Conservation (phyloP, 2,329 filamentous ascomycete genomes). For the Xylaria arbuscula region DNA sequence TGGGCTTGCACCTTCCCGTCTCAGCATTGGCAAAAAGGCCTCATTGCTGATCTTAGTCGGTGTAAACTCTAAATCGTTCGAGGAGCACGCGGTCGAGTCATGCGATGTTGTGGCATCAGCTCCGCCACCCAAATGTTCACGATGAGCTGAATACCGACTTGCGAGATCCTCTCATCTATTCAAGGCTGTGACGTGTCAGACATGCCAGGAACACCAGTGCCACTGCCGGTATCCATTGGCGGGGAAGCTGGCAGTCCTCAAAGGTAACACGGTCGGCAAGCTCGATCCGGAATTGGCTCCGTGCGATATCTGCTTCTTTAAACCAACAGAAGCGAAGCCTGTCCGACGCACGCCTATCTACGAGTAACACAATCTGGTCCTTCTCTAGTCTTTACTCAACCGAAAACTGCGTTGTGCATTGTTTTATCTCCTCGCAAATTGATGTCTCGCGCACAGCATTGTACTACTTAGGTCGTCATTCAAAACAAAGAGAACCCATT, state of each 20-base stretch:
- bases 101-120: slow-evolving; percentile 11
- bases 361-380: slow-evolving; percentile 23
- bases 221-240: slow-evolving; percentile 18
- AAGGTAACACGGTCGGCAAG: slow-evolving; percentile 20
- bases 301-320: slow-evolving; percentile 32
- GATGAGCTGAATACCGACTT: slow-evolving; percentile 13
- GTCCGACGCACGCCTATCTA: slow-evolving; percentile 25
- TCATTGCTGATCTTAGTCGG: neutral
- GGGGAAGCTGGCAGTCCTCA: slow-evolving; percentile 23
- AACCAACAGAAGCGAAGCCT: slow-evolving; percentile 17
- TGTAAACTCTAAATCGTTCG: slow-evolving; percentile 19
- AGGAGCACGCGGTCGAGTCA: slow-evolving; percentile 10
- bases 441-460: slow-evolving; percentile 7
- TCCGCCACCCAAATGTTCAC: neutral
- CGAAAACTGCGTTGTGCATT: neutral
- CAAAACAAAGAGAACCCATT: slow-evolving; percentile 1
- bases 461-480: slow-evolving; percentile 1
- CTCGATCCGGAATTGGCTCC: slow-evolving; percentile 27
- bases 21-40: neutral
- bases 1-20: neutral
- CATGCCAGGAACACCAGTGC: slow-evolving; percentile 17
- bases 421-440: neutral
- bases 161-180: slow-evolving; percentile 6
- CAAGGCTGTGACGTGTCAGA: slow-evolving; percentile 2
- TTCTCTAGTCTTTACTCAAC: neutral